Percentiles rank a stretch among this genome's conserved stretches.
These are phyloP conservation scores for Pelargonium nanum DNA, from an alignment of 345 rosid genomes.

Conservation along the genomic window DNA sequence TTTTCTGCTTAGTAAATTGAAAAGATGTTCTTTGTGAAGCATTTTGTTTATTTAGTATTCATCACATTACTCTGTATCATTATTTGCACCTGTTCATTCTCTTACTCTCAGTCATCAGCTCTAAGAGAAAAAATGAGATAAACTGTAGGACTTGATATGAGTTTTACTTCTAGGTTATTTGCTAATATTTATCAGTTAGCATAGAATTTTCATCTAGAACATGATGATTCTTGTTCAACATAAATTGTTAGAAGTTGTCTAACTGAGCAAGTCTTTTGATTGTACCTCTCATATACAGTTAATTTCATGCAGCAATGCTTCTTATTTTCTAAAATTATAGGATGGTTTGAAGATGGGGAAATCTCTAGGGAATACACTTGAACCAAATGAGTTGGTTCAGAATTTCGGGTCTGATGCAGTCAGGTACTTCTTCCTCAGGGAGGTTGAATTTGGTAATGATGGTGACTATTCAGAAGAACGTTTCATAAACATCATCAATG, in stretches of 20 bases:
- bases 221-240: not conserved
- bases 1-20: too few relatives aligned
- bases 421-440: slow-evolving; percentile 80
- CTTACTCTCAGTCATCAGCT: too few relatives aligned
- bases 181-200: too few relatives aligned
- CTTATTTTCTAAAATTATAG: slow-evolving; percentile 49
- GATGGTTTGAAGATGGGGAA: slow-evolving; percentile 99
- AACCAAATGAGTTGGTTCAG: slow-evolving; percentile 68
- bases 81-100: too few relatives aligned
- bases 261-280: slow-evolving; percentile 8
- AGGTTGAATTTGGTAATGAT: slow-evolving; percentile 88
- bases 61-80: too few relatives aligned
- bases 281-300: slow-evolving; percentile 22
- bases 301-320: slow-evolving; percentile 43
- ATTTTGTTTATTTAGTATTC: too few relatives aligned
- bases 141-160: too few relatives aligned
- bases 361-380: slow-evolving; percentile 82
- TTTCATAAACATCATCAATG: slow-evolving; percentile 69
- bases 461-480: slow-evolving; percentile 96
- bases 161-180: too few relatives aligned
- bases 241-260: not conserved
- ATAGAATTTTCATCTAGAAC: too few relatives aligned
- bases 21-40: too few relatives aligned
- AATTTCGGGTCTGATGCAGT: slow-evolving; percentile 88
- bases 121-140: too few relatives aligned